Percentiles rank a stretch among this genome's conserved stretches.
Conservation (phyloP, 148 eudicot species). For the Chenopodium formosanum region DNA sequence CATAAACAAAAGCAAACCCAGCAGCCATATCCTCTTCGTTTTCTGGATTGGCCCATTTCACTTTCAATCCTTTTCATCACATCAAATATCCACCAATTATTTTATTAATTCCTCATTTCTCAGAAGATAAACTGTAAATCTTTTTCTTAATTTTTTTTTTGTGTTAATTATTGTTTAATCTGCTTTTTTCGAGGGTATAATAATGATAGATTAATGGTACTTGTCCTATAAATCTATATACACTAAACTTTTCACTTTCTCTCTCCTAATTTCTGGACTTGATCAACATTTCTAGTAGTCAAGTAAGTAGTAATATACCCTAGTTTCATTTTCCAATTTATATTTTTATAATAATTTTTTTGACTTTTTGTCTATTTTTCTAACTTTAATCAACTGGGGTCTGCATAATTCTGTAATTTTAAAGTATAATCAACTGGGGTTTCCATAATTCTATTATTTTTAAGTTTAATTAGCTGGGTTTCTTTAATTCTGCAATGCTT, state of each 20-base stretch:
- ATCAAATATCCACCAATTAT: background rate
- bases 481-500: background rate
- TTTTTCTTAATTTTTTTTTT: too few species aligned
- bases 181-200: background rate
- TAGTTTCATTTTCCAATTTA: background rate
- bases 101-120: too few species aligned
- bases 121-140: too few species aligned
- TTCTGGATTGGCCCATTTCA: background rate
- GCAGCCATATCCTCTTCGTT: too few species aligned
- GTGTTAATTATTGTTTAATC: background rate
- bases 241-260: background rate
- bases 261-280: conserved; percentile 18
- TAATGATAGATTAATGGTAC: background rate
- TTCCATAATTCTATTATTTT: background rate
- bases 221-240: background rate
- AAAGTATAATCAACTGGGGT: background rate
- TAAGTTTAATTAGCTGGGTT: background rate
- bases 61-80: background rate
- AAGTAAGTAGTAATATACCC: background rate
- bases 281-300: conserved; percentile 13
- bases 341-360: background rate
- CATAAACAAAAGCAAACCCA: too few species aligned
- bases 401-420: background rate
- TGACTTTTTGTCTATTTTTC: background rate
- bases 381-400: conserved; percentile 1